These are phyloP conservation scores for Rhynchosporium secalis DNA, from an alignment of 2,329 filamentous ascomycete species.

Conservation along the genomic window DNA sequence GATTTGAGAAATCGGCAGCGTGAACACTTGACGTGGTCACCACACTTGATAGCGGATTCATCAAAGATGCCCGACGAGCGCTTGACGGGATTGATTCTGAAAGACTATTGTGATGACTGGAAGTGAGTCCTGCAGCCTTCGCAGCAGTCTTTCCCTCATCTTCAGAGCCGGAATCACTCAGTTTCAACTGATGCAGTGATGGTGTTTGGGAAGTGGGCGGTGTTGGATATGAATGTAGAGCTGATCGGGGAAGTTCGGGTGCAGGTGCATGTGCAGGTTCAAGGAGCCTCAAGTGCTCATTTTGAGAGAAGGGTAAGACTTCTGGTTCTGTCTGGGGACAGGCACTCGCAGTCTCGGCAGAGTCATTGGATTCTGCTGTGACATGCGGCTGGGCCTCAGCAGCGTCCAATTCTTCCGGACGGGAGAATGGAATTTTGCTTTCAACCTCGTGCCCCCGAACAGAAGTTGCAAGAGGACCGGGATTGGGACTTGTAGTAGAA, in stretches of 20 bases:
- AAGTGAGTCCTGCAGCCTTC: slow-evolving; percentile 39
- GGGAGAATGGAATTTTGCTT: slow-evolving; percentile 27
- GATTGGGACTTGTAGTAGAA: slow-evolving; percentile 34
- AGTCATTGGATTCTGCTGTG: slow-evolving; percentile 32
- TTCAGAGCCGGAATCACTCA: slow-evolving; percentile 43
- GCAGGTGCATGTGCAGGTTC: slow-evolving; percentile 26
- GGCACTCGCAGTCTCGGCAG: slow-evolving; percentile 31
- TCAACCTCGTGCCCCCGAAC: slow-evolving; percentile 29
- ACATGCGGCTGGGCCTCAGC: slow-evolving; percentile 32
- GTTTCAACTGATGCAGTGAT: slow-evolving; percentile 47
- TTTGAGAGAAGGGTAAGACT: slow-evolving; percentile 26
- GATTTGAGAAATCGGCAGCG: slow-evolving; percentile 69
- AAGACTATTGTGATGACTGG: slow-evolving; percentile 45
- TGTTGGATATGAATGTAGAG: slow-evolving; percentile 53
- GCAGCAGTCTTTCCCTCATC: slow-evolving; percentile 42
- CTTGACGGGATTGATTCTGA: slow-evolving; percentile 47
- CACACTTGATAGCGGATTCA: slow-evolving; percentile 63
- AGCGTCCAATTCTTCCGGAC: slow-evolving; percentile 28
- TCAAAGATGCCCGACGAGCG: slow-evolving; percentile 47
- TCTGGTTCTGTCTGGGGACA: slow-evolving; percentile 30
- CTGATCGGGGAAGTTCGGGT: slow-evolving; percentile 23
- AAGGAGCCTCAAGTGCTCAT: slow-evolving; percentile 32
- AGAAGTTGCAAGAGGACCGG: slow-evolving; percentile 38
- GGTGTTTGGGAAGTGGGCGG: slow-evolving; percentile 54
- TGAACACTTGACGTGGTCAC: slow-evolving; percentile 63